phyloP scores from a whole-genome alignment of 2,329 filamentous ascomycete species.

The Sporothrix euskadiensis region DNA sequence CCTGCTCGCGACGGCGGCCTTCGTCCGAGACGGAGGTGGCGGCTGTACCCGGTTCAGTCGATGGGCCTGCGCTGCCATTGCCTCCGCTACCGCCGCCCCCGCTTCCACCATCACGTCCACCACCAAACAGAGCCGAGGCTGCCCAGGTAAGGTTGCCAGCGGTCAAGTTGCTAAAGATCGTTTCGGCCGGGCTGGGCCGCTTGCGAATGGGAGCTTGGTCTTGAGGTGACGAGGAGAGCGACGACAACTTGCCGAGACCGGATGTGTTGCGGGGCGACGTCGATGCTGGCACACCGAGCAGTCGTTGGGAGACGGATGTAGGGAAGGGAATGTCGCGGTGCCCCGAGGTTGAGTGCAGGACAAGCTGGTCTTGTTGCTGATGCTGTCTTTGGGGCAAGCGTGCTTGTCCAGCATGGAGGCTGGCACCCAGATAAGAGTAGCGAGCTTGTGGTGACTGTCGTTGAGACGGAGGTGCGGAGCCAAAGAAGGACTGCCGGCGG shows the following conservation, averaged over 20 bases:
- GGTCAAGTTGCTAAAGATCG: constrained; percentile 56
- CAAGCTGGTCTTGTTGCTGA: constrained; percentile 24
- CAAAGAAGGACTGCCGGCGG: constrained; percentile 23
- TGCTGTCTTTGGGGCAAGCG: background rate
- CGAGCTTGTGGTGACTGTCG: constrained; percentile 25
- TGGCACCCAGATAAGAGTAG: constrained; percentile 3
- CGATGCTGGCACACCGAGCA: constrained; percentile 25
- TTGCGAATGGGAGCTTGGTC: constrained; percentile 44
- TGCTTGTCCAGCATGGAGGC: background rate
- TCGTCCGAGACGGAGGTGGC: constrained; percentile 58
- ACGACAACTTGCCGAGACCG: constrained; percentile 21
- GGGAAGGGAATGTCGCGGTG: constrained; percentile 30
- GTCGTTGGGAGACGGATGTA: constrained; percentile 42
- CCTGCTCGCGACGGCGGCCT: constrained; percentile 50
- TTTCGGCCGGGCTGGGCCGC: constrained; percentile 62
- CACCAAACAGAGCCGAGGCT: constrained; percentile 45
- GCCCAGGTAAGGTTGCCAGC: constrained; percentile 56
- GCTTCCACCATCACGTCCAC: background rate
- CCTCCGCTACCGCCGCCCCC: background rate
- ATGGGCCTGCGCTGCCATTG: constrained; percentile 34
- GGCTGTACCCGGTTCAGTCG: constrained; percentile 49
- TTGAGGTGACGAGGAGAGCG: constrained; percentile 46
- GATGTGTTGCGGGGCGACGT: constrained; percentile 26
- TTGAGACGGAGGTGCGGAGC: constrained; percentile 11
- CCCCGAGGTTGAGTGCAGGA: constrained; percentile 20